phyloP scores from a whole-genome alignment of 805 yeast genomes.

The Starmerella floricola region DNA sequence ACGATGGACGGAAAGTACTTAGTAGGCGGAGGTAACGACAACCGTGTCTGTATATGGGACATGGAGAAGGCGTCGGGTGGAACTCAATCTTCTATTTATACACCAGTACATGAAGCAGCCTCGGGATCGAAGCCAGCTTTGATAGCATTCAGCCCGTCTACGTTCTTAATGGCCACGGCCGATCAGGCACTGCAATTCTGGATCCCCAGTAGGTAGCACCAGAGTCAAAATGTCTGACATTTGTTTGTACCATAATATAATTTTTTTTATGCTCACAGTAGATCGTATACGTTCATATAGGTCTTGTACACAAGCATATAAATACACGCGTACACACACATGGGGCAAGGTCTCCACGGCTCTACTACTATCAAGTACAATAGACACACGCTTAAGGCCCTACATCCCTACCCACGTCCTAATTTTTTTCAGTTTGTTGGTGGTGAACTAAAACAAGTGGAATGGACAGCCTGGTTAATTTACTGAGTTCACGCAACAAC shows the following conservation, averaged over 20 bases:
- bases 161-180: conserved; percentile 52
- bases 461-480: conserved; percentile 16
- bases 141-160: conserved; percentile 44
- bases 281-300: too few species aligned
- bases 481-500: conserved; percentile 7
- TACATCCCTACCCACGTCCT: too few species aligned
- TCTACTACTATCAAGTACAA: too few species aligned
- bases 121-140: conserved; percentile 17
- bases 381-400: too few species aligned
- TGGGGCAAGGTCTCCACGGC: too few species aligned
- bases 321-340: too few species aligned
- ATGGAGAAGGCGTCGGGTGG: conserved; percentile 17
- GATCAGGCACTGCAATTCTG: conserved; percentile 41
- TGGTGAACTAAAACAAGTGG: neutral
- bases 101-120: conserved; percentile 22
- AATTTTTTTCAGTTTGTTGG: neutral
- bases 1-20: conserved; percentile 58
- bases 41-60: conserved; percentile 45
- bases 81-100: conserved; percentile 14
- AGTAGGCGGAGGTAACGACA: conserved; percentile 48
- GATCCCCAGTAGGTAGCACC: conserved; percentile 23
- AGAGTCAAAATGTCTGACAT: neutral
- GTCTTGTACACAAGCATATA: too few species aligned
- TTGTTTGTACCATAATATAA: too few species aligned
- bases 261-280: too few species aligned